Evolutionary conservation across 2,329 filamentous ascomycete species (phyloP).

Genomic region (Colletotrichum costaricense): DNA sequence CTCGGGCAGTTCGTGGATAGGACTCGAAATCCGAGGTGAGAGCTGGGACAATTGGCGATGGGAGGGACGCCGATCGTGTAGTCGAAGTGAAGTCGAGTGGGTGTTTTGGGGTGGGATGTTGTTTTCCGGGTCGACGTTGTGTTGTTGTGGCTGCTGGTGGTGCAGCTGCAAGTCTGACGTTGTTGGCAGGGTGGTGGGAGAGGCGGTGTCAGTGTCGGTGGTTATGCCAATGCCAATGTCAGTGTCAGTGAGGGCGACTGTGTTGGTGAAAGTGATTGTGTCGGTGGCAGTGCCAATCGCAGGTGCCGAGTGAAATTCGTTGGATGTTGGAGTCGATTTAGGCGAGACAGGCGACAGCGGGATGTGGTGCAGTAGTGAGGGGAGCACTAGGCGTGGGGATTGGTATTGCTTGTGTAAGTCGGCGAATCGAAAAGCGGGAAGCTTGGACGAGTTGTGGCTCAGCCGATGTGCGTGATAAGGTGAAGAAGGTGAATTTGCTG

Average conservation of each 20-base stretch:
- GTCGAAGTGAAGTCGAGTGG: slow-evolving; percentile 18
- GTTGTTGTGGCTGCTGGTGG: slow-evolving; percentile 21
- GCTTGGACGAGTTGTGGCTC: slow-evolving; percentile 65
- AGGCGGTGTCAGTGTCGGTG: slow-evolving; percentile 10
- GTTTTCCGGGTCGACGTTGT: slow-evolving; percentile 7
- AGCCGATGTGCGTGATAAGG: slow-evolving; percentile 60
- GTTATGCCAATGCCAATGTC: slow-evolving; percentile 9
- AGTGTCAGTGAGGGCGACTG: slow-evolving; percentile 6
- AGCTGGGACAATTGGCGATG: slow-evolving; percentile 34
- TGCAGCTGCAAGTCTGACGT: slow-evolving; percentile 31
- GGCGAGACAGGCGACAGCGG: slow-evolving; percentile 55
- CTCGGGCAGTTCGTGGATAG: slow-evolving; percentile 32
- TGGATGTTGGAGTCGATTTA: slow-evolving; percentile 40
- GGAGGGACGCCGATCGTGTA: slow-evolving; percentile 27
- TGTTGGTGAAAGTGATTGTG: background rate
- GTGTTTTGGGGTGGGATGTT: slow-evolving; percentile 24
- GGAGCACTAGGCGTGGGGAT: slow-evolving; percentile 36
- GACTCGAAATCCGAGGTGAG: slow-evolving; percentile 36
- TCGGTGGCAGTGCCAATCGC: background rate
- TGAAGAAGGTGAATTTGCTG: slow-evolving; percentile 35
- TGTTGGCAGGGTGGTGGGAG: slow-evolving; percentile 20
- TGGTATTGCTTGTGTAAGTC: slow-evolving; percentile 56
- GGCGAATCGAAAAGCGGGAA: slow-evolving; percentile 65
- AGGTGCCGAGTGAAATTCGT: slow-evolving; percentile 35
- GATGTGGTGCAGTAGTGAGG: slow-evolving; percentile 48